These are phyloP conservation scores for Ilex asprella DNA, from an alignment of 257 asterid genomes.

Conservation along the genomic window DNA sequence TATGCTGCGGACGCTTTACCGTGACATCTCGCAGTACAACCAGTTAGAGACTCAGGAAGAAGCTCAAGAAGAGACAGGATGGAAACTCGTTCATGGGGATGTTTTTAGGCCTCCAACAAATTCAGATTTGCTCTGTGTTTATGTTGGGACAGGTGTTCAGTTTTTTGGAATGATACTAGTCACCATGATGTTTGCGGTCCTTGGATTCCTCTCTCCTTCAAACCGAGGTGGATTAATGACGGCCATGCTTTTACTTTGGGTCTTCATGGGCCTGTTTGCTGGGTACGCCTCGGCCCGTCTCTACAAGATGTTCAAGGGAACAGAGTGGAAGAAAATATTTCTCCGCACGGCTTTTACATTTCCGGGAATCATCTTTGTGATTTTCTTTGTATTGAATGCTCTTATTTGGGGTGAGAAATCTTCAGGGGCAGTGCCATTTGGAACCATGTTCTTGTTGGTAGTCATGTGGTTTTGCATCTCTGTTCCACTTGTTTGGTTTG, in stretches of 20 bases:
- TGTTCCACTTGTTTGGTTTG: conserved; percentile 82
- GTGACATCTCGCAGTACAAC: conserved; percentile 82
- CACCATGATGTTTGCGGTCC: conserved; percentile 73
- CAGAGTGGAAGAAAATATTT: conserved; percentile 86
- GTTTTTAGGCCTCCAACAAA: conserved; percentile 80
- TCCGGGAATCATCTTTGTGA: conserved; percentile 54
- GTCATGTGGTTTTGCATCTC: conserved; percentile 83
- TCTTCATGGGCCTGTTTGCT: conserved; percentile 84
- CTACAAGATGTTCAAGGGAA: conserved; percentile 85
- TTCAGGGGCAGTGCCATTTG: conserved; percentile 89
- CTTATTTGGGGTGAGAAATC: conserved; percentile 88
- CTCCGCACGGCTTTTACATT: conserved; percentile 70
- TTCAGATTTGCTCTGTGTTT: conserved; percentile 73
- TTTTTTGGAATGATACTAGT: conserved; percentile 75
- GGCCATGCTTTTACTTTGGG: conserved; percentile 90
- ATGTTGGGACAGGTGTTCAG: conserved; percentile 87
- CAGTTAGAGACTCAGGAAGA: conserved; percentile 92
- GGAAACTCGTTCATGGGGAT: conserved; percentile 92
- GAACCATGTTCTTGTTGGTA: conserved; percentile 78
- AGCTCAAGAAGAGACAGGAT: conserved; percentile 95
- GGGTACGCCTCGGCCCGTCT: conserved; percentile 82
- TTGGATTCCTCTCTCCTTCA: conserved; percentile 87
- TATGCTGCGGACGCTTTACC: conserved; percentile 80
- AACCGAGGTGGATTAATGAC: conserved; percentile 92
- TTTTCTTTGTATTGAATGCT: conserved; percentile 72